Conservation (phyloP, 1,284 basidiomycete species). For the Apiotrichum sp. region DNA sequence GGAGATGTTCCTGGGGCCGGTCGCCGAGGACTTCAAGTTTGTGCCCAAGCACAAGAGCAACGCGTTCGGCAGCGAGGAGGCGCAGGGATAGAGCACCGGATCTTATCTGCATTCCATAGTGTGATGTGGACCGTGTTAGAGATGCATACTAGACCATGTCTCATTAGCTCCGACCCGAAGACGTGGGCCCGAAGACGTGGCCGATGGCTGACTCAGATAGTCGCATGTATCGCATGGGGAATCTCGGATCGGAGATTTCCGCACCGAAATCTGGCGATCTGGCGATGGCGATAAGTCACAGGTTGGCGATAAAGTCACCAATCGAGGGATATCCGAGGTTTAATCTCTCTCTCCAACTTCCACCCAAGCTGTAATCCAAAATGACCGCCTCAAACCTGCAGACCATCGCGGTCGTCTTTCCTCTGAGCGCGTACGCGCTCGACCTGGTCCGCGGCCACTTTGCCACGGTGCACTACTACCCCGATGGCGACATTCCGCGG, state of each 20-base stretch:
- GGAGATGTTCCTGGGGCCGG: conserved; percentile 83
- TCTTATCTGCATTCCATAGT: conserved; percentile 1
- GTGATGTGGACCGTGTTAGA: too few relatives aligned
- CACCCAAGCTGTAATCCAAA: not conserved
- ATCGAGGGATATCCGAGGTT: too few relatives aligned
- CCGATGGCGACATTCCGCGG: conserved; percentile 17
- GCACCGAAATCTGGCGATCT: too few relatives aligned
- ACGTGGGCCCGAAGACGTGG: too few relatives aligned
- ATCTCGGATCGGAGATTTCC: too few relatives aligned
- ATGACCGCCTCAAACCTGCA: not conserved
- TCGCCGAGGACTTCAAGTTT: conserved; percentile 62
- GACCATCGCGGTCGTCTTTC: conserved; percentile 9
- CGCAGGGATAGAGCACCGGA: conserved; percentile 33
- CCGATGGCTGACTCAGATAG: too few relatives aligned
- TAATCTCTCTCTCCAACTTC: too few relatives aligned
- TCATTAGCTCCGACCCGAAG: too few relatives aligned
- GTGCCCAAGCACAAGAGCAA: conserved; percentile 70
- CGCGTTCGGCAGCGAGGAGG: conserved; percentile 56
- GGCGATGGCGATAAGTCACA: too few relatives aligned
- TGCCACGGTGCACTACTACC: conserved; percentile 31
- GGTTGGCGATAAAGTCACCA: too few relatives aligned
- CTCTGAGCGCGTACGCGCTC: conserved; percentile 22
- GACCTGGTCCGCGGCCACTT: conserved; percentile 24
- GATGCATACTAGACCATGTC: too few relatives aligned
- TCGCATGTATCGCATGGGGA: too few relatives aligned